Conservation (phyloP, 2,329 filamentous ascomycete species). For the Purpureocillium lavendulum region DNA sequence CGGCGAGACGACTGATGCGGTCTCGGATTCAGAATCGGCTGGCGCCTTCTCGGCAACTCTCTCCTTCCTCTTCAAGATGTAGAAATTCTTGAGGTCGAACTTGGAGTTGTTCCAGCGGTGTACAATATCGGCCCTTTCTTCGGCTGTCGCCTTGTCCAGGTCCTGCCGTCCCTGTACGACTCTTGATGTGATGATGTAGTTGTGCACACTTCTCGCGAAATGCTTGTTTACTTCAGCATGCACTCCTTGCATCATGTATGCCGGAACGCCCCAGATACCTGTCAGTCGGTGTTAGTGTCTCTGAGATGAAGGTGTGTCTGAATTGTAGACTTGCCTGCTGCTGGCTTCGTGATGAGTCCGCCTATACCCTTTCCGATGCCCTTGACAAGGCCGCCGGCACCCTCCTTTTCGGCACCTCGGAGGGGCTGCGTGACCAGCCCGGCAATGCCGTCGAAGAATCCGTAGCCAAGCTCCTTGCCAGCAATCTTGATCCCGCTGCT, state of each 20-base stretch:
- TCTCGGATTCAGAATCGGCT: constrained; percentile 7
- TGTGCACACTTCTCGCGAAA: constrained; percentile 63
- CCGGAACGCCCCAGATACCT: constrained; percentile 64
- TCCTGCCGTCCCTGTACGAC: constrained; percentile 69
- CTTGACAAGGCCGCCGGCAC: constrained; percentile 57
- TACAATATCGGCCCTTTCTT: constrained; percentile 58
- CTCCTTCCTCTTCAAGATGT: constrained; percentile 41
- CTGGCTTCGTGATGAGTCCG: constrained; percentile 74
- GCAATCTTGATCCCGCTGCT: constrained; percentile 70
- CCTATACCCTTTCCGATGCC: constrained; percentile 78
- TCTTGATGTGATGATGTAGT: constrained; percentile 71
- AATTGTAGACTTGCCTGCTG: constrained; percentile 53
- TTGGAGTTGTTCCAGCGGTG: constrained; percentile 54
- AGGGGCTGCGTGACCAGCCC: constrained; percentile 74
- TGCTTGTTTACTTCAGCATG: constrained; percentile 67
- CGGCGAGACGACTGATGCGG: constrained; percentile 9
- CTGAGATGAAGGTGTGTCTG: neutral
- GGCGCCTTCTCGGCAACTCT: constrained; percentile 26
- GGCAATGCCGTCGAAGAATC: constrained; percentile 73
- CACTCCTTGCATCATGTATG: constrained; percentile 75
- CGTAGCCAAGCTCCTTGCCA: constrained; percentile 67
- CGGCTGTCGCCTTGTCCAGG: constrained; percentile 39
- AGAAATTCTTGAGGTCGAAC: constrained; percentile 51
- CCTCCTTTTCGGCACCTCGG: constrained; percentile 44
- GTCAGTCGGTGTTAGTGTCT: constrained; percentile 1